Conservation (phyloP, 2,329 filamentous ascomycete species). For the Stromatinia cepivora region DNA sequence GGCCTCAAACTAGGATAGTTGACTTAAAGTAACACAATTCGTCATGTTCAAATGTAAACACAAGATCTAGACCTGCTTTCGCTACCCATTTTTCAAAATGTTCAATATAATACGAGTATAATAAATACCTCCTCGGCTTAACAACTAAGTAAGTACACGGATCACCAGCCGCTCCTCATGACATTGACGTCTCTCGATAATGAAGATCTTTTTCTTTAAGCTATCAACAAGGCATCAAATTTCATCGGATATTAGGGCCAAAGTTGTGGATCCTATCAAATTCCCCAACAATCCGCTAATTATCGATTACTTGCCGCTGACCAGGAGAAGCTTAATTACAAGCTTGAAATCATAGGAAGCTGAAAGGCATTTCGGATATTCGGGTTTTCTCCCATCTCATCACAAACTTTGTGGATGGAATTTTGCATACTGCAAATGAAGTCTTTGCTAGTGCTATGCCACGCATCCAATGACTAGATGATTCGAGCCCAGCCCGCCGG, state of each 20-base stretch:
- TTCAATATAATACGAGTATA: neutral
- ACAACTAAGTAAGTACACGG: too few relatives aligned
- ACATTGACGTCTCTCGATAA: neutral
- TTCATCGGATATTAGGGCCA: too few relatives aligned
- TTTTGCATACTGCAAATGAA: neutral
- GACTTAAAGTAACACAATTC: too few relatives aligned
- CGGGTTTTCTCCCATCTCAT: neutral
- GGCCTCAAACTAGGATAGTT: too few relatives aligned
- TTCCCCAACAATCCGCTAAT: neutral
- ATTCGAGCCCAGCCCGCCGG: neutral
- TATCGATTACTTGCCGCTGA: neutral
- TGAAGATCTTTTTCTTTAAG: neutral
- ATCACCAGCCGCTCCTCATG: neutral
- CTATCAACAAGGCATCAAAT: too few relatives aligned
- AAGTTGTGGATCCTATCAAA: too few relatives aligned
- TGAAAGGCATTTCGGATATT: neutral
- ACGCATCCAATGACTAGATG: neutral
- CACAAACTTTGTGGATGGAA: neutral
- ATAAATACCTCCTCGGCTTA: neutral
- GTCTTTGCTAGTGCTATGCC: neutral
- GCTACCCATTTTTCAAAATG: neutral
- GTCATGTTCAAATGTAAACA: too few relatives aligned
- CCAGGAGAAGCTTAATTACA: neutral
- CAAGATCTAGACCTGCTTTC: neutral
- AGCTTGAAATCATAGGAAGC: neutral